A percentile compares a stretch with the other conserved stretches of the same genome.
Conservation (phyloP, 345 rosid species). For the Eucalyptus leucophloia region DNA sequence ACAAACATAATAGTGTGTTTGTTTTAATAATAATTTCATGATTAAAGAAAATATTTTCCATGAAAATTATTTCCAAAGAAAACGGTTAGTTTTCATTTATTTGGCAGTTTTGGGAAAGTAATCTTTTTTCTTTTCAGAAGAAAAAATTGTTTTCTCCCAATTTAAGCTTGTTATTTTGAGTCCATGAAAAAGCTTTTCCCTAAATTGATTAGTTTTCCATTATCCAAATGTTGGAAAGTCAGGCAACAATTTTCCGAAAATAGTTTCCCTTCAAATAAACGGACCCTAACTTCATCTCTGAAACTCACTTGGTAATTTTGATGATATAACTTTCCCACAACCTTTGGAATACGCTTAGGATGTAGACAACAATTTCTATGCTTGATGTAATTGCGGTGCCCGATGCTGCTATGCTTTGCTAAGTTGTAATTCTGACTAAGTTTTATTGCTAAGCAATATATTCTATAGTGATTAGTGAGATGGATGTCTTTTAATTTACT, state of each 20-base stretch:
- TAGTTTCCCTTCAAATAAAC: neutral
- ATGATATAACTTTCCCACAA: neutral
- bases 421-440: neutral
- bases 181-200: neutral
- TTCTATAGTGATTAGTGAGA: neutral
- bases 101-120: rapidly evolving
- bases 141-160: neutral
- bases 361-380: neutral
- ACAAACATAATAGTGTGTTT: neutral
- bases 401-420: neutral
- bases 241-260: neutral
- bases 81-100: neutral
- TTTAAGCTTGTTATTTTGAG: neutral
- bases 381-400: neutral
- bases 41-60: neutral
- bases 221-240: neutral
- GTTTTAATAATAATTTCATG: neutral
- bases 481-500: neutral
- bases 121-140: neutral
- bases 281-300: neutral
- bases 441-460: neutral
- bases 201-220: neutral
- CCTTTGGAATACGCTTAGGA: neutral
- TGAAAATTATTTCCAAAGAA: neutral
- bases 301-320: neutral